Evolutionary conservation across 73 alveolate species (phyloP).

Genomic region (Tetrahymena malaccensis): DNA sequence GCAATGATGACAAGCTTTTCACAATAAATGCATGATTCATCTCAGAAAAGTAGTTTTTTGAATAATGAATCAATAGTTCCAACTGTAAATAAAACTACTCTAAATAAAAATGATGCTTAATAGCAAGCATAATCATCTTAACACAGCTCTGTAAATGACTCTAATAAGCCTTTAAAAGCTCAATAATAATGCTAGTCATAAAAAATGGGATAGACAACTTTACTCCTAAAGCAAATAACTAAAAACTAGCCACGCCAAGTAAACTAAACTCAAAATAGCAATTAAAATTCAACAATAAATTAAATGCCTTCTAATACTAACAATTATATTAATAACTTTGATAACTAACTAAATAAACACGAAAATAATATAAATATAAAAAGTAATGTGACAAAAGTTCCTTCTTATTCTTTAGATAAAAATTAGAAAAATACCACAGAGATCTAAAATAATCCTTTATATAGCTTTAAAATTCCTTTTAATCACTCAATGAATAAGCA

Average conservation of each 20-base stretch:
- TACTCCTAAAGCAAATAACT: background rate
- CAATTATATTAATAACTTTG: background rate
- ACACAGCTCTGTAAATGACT: background rate
- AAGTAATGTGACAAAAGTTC: background rate
- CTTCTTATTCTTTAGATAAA: background rate
- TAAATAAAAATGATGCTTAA: background rate
- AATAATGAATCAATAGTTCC: background rate
- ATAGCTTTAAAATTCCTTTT: background rate
- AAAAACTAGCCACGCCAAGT: background rate
- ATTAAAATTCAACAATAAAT: background rate
- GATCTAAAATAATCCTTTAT: background rate
- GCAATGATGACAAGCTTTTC: background rate
- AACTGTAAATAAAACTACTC: background rate
- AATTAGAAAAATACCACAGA: background rate
- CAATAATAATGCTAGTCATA: background rate
- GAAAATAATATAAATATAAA: background rate
- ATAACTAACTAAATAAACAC: no score
- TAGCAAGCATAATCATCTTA: background rate
- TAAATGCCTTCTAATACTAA: no score
- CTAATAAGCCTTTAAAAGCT: background rate
- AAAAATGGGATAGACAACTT: background rate
- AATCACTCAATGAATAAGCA: background rate
- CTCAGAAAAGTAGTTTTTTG: background rate
- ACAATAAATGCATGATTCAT: background rate
- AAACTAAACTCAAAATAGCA: no score